phyloP scores from a whole-genome alignment of 164 flowering plant species.

The Brasenia schreberi region DNA sequence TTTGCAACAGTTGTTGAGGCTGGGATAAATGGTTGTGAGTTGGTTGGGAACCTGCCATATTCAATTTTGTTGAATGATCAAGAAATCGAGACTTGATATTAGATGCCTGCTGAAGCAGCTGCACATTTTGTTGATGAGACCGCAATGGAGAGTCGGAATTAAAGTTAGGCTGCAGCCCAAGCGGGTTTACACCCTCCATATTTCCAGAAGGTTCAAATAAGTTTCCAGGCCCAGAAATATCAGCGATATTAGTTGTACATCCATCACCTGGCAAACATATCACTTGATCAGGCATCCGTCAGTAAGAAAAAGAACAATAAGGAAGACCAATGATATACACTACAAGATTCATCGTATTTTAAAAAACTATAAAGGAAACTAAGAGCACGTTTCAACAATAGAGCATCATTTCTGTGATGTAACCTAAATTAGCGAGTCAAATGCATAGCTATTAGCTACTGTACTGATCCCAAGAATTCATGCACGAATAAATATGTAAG shows the following conservation, averaged over 20 bases:
- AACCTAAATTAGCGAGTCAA: not conserved
- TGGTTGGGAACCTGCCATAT: constrained; percentile 32
- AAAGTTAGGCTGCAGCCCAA: constrained; percentile 30
- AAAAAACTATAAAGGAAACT: not conserved
- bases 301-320: constrained; percentile 2
- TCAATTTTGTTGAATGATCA: constrained; percentile 43
- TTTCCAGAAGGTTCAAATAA: constrained; percentile 41
- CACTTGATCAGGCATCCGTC: constrained; percentile 13
- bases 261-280: constrained; percentile 45
- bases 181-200: constrained; percentile 34
- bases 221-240: constrained; percentile 57
- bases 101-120: constrained; percentile 26
- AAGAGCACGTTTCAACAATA: not conserved
- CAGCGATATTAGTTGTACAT: constrained; percentile 35
- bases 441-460: not conserved
- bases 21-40: constrained; percentile 23
- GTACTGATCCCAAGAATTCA: not conserved
- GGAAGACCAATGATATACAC: no score
- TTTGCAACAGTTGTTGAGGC: constrained; percentile 35
- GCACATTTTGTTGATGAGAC: constrained; percentile 38
- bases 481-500: constrained; percentile 4
- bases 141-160: constrained; percentile 30
- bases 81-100: constrained; percentile 29
- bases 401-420: not conserved
- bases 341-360: not conserved